Evolutionary conservation across 179 eudicot genomes (phyloP).

Genomic region (Spinacia oleracea): DNA sequence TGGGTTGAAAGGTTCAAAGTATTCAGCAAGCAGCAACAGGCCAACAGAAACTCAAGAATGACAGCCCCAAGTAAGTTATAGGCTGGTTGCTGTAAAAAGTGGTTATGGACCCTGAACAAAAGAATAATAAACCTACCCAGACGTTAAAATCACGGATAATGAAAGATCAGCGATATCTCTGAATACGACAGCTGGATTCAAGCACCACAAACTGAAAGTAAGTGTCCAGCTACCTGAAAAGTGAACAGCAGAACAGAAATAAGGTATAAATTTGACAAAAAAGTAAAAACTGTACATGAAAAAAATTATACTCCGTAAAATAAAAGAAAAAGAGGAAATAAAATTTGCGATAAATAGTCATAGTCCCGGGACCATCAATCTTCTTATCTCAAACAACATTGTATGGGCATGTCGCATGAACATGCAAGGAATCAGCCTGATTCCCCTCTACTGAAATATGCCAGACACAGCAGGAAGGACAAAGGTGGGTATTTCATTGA

Average conservation of each 20-base stretch:
- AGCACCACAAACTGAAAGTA: slow-evolving; percentile 85
- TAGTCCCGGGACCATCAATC: too few relatives aligned
- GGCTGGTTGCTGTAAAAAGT: neutral
- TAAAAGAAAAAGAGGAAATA: neutral
- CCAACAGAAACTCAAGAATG: neutral
- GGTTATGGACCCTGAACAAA: neutral
- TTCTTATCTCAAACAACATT: neutral
- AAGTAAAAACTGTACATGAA: neutral
- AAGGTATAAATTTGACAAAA: slow-evolving; percentile 14
- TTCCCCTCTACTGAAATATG: too few relatives aligned
- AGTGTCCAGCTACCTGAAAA: slow-evolving; percentile 57
- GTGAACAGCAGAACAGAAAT: slow-evolving; percentile 37
- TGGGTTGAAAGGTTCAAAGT: neutral
- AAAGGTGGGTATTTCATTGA: too few relatives aligned
- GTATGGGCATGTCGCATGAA: too few relatives aligned
- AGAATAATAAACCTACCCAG: slow-evolving; percentile 61
- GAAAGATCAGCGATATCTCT: slow-evolving; percentile 67
- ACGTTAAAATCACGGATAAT: slow-evolving; percentile 84
- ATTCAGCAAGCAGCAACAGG: slow-evolving; percentile 2
- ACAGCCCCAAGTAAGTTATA: neutral
- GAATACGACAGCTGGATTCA: slow-evolving; percentile 92
- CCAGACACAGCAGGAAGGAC: too few relatives aligned
- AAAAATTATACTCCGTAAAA: too few relatives aligned
- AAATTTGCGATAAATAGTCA: too few relatives aligned
- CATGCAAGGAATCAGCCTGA: too few relatives aligned